phyloP scores from a whole-genome alignment of 495 filamentous ascomycete genomes.

The Penicillium bovifimosum region DNA sequence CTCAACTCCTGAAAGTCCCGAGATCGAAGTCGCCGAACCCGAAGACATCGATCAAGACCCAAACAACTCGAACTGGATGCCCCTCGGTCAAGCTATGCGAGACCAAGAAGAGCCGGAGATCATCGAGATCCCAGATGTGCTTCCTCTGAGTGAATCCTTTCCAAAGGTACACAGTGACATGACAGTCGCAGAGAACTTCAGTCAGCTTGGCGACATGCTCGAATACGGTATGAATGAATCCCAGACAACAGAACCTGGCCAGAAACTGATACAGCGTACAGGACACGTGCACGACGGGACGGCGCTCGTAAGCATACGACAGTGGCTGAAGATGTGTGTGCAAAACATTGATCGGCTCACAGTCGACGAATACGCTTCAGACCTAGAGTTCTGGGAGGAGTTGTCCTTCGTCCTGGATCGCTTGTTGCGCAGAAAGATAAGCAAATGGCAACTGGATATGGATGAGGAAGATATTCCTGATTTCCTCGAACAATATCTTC shows the following conservation, averaged over 20 bases:
- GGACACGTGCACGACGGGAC: slow-evolving; percentile 25
- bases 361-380: slow-evolving; percentile 25
- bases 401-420: slow-evolving; percentile 40
- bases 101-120: slow-evolving; percentile 28
- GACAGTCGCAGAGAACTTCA: slow-evolving; percentile 34
- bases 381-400: slow-evolving; percentile 50
- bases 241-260: no score
- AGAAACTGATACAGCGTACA: slow-evolving; percentile 14
- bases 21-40: slow-evolving; percentile 51
- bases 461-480: slow-evolving; percentile 11
- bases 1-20: slow-evolving; percentile 34
- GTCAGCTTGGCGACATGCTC: slow-evolving; percentile 31
- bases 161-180: slow-evolving; percentile 25
- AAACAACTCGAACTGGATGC: slow-evolving; percentile 39
- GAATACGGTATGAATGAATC: slow-evolving; percentile 37
- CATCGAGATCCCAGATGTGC: slow-evolving; percentile 31
- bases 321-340: slow-evolving; percentile 32
- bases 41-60: slow-evolving; percentile 51
- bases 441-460: slow-evolving; percentile 25
- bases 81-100: slow-evolving; percentile 33
- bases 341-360: slow-evolving; percentile 28
- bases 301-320: slow-evolving; percentile 25
- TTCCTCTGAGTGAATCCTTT: slow-evolving; percentile 30
- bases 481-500: slow-evolving; percentile 34
- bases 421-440: slow-evolving; percentile 36